phyloP scores from a whole-genome alignment of 306 rosid genomes.

The Cucurbita ficifolia region DNA sequence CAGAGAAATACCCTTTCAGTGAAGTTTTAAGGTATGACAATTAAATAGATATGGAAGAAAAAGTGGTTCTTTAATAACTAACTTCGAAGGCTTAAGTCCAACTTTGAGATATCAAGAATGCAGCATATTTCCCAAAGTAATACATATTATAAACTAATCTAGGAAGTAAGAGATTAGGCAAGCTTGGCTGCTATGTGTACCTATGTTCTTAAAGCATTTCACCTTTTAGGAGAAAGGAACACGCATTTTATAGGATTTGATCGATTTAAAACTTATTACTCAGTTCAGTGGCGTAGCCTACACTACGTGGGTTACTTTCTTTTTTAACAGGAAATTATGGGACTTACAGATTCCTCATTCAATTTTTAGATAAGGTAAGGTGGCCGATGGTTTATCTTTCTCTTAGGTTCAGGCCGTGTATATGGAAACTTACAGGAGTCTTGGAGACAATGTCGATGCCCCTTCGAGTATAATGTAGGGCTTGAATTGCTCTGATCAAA shows the following conservation, averaged over 20 bases:
- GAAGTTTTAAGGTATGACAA: background rate
- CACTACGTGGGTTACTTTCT: background rate
- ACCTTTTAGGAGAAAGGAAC: background rate
- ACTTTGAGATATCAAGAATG: background rate
- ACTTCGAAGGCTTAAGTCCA: background rate
- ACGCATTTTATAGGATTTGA: background rate
- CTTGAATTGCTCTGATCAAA: slow-evolving; percentile 52
- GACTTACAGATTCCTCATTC: background rate
- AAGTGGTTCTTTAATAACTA: background rate
- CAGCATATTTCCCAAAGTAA: background rate
- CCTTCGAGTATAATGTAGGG: slow-evolving; percentile 46
- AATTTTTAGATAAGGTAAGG: background rate
- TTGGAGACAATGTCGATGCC: slow-evolving; percentile 58
- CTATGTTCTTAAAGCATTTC: background rate
- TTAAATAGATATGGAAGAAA: background rate
- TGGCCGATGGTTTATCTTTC: background rate
- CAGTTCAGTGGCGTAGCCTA: background rate
- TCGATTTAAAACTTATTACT: background rate
- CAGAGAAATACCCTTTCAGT: background rate
- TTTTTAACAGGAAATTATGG: background rate
- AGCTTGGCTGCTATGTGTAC: background rate
- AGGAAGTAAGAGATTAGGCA: background rate
- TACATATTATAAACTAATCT: background rate
- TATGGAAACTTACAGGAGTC: slow-evolving; percentile 42
- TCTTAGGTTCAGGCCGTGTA: slow-evolving; percentile 7